phyloP scores from a whole-genome alignment of 2,329 filamentous ascomycete species.

The Cladosporium sphaerospermum region DNA sequence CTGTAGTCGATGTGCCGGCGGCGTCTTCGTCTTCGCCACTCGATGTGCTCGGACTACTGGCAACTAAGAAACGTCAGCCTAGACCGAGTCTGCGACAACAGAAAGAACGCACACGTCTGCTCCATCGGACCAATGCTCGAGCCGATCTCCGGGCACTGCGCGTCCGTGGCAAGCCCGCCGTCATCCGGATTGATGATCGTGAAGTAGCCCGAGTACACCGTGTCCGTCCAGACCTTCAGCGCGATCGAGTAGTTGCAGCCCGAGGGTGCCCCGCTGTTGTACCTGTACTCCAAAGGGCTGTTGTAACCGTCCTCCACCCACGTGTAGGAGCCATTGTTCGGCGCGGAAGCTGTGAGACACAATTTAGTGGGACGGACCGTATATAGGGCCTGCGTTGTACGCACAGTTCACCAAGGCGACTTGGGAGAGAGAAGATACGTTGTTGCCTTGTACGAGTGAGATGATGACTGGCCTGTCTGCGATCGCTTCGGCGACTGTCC shows the following conservation, averaged over 20 bases:
- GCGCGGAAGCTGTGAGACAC: background rate
- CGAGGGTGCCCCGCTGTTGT: slow-evolving; percentile 1
- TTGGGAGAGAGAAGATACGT: background rate
- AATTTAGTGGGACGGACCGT: too few species aligned
- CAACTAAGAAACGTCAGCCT: background rate
- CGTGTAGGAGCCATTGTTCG: slow-evolving; percentile 9
- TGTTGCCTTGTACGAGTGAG: slow-evolving; percentile 1
- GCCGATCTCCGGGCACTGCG: slow-evolving; percentile 7
- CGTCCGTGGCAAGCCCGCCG: slow-evolving; percentile 4
- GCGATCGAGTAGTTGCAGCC: slow-evolving; percentile 13
- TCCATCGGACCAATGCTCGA: background rate
- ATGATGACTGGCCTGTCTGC: slow-evolving; percentile 4
- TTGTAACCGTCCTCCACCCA: slow-evolving; percentile 3
- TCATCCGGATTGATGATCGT: slow-evolving; percentile 13
- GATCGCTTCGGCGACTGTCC: background rate
- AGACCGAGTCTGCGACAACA: background rate
- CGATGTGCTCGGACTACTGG: background rate
- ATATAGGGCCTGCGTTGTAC: background rate
- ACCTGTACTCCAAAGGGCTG: slow-evolving; percentile 1
- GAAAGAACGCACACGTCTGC: background rate
- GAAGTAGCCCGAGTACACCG: slow-evolving; percentile 10
- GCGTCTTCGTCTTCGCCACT: background rate
- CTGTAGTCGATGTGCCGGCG: background rate
- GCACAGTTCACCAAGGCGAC: slow-evolving; percentile 1
- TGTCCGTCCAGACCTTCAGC: slow-evolving; percentile 13